Evolutionary conservation across 1,284 basidiomycete genomes (phyloP).

Genomic region (Apiotrichum brassicae): DNA sequence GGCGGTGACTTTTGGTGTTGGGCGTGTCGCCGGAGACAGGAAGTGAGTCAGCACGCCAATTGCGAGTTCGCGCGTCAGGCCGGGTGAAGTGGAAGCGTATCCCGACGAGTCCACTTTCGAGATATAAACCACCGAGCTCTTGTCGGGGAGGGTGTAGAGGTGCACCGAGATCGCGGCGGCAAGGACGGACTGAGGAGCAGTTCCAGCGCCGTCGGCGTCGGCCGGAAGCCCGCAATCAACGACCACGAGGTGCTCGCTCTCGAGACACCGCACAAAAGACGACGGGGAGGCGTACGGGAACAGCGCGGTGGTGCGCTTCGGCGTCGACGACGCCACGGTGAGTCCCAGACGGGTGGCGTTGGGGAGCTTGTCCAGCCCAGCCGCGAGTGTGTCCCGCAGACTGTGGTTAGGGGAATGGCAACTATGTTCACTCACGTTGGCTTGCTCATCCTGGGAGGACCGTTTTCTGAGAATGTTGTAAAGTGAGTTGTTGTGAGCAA

Average conservation of each 20-base stretch:
- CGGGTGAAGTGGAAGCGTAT: slow-evolving; percentile 54
- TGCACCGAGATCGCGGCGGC: slow-evolving; percentile 75
- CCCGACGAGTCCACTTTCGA: slow-evolving; percentile 94
- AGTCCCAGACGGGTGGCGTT: slow-evolving; percentile 60
- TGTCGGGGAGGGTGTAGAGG: slow-evolving; percentile 59
- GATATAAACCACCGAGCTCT: slow-evolving; percentile 72
- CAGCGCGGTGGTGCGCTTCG: slow-evolving; percentile 58
- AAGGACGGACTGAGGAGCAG: slow-evolving; percentile 36
- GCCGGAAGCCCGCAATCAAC: slow-evolving; percentile 55
- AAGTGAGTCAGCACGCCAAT: slow-evolving; percentile 64
- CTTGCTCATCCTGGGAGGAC: no score
- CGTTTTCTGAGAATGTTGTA: no score
- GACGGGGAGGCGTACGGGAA: slow-evolving; percentile 61
- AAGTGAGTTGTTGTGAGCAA: no score
- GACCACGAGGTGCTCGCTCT: slow-evolving; percentile 57
- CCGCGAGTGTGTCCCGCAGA: slow-evolving; percentile 62
- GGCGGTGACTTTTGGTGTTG: slow-evolving; percentile 60
- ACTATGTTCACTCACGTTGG: no score
- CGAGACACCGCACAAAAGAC: slow-evolving; percentile 48
- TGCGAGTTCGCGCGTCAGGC: slow-evolving; percentile 61
- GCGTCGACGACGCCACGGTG: slow-evolving; percentile 65
- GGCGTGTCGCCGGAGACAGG: slow-evolving; percentile 59
- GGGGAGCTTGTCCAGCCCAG: slow-evolving; percentile 50
- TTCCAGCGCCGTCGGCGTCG: background rate
- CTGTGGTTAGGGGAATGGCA: slow-evolving; percentile 7